A percentile compares a stretch with the other conserved stretches of the same genome.
phyloP scores from a whole-genome alignment of 192 early-diverging fungal species.

The Spizellomyces punctatus region DNA sequence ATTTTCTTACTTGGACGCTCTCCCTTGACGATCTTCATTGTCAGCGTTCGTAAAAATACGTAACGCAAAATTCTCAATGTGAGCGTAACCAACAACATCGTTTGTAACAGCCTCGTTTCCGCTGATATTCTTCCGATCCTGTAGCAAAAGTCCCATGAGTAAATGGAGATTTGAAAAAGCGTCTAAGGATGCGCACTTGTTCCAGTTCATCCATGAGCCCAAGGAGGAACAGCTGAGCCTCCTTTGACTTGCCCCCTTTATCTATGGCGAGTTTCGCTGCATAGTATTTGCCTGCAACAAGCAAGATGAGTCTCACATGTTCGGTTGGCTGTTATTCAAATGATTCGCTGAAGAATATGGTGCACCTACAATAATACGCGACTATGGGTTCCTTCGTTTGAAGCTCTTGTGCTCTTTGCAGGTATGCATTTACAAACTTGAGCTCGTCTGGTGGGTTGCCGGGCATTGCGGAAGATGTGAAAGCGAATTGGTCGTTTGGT shows the following conservation, averaged over 20 bases:
- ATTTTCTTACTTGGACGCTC: slow-evolving; percentile 71
- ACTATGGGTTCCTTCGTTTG: slow-evolving; percentile 80
- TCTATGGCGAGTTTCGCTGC: slow-evolving; percentile 79
- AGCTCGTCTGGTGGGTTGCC: slow-evolving; percentile 41
- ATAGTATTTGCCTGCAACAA: slow-evolving; percentile 72
- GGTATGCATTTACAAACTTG: slow-evolving; percentile 67
- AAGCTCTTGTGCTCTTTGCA: slow-evolving; percentile 85
- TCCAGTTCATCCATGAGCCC: slow-evolving; percentile 81
- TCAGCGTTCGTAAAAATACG: slow-evolving; percentile 89
- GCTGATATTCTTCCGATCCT: slow-evolving; percentile 73
- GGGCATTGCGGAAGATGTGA: slow-evolving; percentile 2
- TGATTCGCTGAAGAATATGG: neutral
- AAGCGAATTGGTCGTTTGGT: neutral
- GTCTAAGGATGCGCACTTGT: slow-evolving; percentile 45
- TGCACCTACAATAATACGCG: slow-evolving; percentile 85
- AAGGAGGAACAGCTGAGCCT: slow-evolving; percentile 64
- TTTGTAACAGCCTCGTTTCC: slow-evolving; percentile 71
- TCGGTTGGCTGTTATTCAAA: too few relatives aligned
- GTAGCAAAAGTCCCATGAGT: neutral
- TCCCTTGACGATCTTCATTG: slow-evolving; percentile 83
- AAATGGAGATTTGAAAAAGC: neutral
- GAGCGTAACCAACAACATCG: slow-evolving; percentile 75
- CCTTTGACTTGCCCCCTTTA: slow-evolving; percentile 52
- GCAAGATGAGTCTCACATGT: neutral
- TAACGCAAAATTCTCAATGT: slow-evolving; percentile 89